Evolutionary conservation across 2,329 filamentous ascomycete species (phyloP).

Genomic region (Lachnellula willkommii): DNA sequence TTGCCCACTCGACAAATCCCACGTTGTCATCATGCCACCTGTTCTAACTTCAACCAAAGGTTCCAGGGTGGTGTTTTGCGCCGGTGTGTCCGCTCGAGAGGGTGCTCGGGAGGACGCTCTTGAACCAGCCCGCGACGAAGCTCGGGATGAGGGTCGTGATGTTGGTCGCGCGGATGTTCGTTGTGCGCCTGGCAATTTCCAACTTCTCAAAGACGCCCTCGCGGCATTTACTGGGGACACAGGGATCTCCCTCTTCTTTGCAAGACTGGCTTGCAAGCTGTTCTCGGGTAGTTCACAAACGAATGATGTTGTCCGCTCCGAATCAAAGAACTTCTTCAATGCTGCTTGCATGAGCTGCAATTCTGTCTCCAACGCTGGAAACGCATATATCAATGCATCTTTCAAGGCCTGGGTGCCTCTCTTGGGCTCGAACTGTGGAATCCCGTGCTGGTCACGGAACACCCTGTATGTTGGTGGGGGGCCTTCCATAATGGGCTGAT

Average conservation of each 20-base stretch:
- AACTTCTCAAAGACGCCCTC: slow-evolving; percentile 12
- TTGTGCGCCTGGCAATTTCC: slow-evolving; percentile 5
- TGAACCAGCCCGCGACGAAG: slow-evolving; percentile 5
- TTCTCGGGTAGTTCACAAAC: slow-evolving; percentile 18
- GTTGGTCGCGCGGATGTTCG: background rate
- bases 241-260: slow-evolving; percentile 10
- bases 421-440: slow-evolving; percentile 19
- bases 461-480: slow-evolving; percentile 15
- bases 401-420: slow-evolving; percentile 17
- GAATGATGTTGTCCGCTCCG: slow-evolving; percentile 12
- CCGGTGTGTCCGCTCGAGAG: background rate
- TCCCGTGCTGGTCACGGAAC: slow-evolving; percentile 19
- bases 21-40: slow-evolving; percentile 16
- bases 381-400: slow-evolving; percentile 17
- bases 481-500: slow-evolving; percentile 1
- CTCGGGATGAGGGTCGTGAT: slow-evolving; percentile 2
- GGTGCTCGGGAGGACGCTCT: slow-evolving; percentile 3
- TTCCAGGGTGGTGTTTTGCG: background rate
- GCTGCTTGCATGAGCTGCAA: slow-evolving; percentile 20
- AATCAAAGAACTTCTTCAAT: slow-evolving; percentile 17
- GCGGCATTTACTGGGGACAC: slow-evolving; percentile 2
- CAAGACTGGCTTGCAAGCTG: slow-evolving; percentile 14
- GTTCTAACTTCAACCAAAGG: background rate
- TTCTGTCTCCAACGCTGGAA: slow-evolving; percentile 17
- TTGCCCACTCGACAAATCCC: slow-evolving; percentile 16